Conservation (phyloP, 202 grass and related monocot species). For the Schoenoplectus tabernaemontani region DNA sequence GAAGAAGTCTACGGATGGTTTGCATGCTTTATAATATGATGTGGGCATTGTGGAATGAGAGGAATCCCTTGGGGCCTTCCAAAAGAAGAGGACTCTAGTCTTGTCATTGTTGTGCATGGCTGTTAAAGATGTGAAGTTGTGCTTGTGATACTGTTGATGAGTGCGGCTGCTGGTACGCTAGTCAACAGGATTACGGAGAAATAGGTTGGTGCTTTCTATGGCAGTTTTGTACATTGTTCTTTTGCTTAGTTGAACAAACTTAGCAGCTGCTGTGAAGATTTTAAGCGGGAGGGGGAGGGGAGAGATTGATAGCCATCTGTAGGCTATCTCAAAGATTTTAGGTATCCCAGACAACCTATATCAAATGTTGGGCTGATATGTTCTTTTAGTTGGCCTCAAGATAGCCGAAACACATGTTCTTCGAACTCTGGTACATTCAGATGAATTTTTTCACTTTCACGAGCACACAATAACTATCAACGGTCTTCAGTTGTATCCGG, state of each 20-base stretch:
- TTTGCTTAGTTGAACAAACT: neutral
- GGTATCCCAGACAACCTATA: neutral
- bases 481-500: neutral
- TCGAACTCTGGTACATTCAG: neutral
- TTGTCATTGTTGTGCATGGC: neutral
- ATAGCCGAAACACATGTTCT: neutral
- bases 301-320: neutral
- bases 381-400: neutral
- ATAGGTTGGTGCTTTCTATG: neutral
- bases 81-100: neutral
- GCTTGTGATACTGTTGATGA: neutral
- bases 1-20: neutral
- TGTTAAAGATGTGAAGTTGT: neutral
- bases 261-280: neutral
- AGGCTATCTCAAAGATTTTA: constrained; percentile 8
- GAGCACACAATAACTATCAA: neutral
- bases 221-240: neutral
- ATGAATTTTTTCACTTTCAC: neutral
- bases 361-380: neutral
- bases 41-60: neutral
- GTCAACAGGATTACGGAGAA: neutral
- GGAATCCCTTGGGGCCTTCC: neutral
- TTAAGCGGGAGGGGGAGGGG: neutral
- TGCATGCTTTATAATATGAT: neutral
- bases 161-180: neutral